These are phyloP conservation scores for Aspergillus mulundensis DNA, from an alignment of 495 filamentous ascomycete genomes.

Conservation along the genomic window DNA sequence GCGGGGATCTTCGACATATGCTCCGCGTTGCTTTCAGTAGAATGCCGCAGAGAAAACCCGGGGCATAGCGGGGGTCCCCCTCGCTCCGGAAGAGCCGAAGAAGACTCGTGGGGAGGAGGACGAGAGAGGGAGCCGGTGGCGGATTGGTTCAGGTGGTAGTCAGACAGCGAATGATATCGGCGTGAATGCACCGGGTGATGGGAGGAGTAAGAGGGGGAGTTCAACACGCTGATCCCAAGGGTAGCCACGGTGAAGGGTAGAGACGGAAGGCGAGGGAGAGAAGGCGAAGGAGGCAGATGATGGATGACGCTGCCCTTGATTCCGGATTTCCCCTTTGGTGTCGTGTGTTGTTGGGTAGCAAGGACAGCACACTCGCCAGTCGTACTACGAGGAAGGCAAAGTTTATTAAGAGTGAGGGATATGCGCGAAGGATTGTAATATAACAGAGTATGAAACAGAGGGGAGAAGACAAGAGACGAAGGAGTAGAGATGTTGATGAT, in stretches of 20 bases:
- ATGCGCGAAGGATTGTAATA: constrained; percentile 6
- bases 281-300: neutral
- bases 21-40: constrained; percentile 30
- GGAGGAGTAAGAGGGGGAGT: constrained; percentile 26
- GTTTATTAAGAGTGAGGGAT: constrained; percentile 11
- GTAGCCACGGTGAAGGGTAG: constrained; percentile 39
- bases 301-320: too few relatives aligned
- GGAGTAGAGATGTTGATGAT: neutral
- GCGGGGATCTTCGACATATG: constrained; percentile 48
- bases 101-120: constrained; percentile 31
- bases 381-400: constrained; percentile 8
- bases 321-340: constrained; percentile 12
- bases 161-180: constrained; percentile 31
- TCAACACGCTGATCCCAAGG: constrained; percentile 39
- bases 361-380: constrained; percentile 4
- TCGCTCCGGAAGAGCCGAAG: constrained; percentile 35
- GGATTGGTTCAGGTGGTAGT: constrained; percentile 22
- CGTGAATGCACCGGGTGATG: constrained; percentile 32
- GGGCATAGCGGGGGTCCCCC: constrained; percentile 46
- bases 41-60: constrained; percentile 24
- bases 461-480: neutral
- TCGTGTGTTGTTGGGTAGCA: constrained; percentile 12
- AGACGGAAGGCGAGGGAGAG: constrained; percentile 6
- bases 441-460: constrained; percentile 6
- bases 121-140: constrained; percentile 36